A percentile compares a stretch with the other conserved stretches of the same genome.
These are phyloP conservation scores for Populus deltoides DNA, from an alignment of 345 rosid genomes.

Conservation along the genomic window DNA sequence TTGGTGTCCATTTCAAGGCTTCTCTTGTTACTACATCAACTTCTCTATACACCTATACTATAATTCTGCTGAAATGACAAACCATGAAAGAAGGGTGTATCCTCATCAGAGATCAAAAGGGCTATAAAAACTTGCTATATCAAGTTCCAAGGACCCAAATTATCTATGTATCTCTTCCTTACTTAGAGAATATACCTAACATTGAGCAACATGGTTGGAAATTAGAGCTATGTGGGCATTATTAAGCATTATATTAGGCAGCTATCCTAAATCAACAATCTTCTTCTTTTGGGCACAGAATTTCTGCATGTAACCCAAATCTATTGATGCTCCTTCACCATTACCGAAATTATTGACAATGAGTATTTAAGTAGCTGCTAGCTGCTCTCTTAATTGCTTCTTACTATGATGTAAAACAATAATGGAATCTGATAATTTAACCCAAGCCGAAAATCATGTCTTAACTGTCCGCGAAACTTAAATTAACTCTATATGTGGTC, in stretches of 20 bases:
- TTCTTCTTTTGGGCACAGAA: not conserved
- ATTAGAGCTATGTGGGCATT: not conserved
- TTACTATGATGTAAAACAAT: not conserved
- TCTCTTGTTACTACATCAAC: not conserved
- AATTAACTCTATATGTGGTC: not conserved
- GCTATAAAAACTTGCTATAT: not conserved
- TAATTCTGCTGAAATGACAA: not conserved
- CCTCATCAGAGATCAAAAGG: no score
- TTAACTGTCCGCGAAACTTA: not conserved
- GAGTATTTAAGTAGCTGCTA: not conserved
- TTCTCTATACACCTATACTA: not conserved
- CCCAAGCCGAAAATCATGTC: not conserved
- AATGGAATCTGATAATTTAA: not conserved
- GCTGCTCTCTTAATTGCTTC: not conserved
- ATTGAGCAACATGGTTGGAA: not conserved
- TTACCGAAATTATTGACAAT: not conserved
- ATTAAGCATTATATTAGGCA: not conserved
- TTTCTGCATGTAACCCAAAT: not conserved
- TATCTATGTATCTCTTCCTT: not conserved
- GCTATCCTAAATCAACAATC: not conserved
- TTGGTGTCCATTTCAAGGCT: not conserved
- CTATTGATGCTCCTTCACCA: not conserved
- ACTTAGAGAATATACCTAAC: not conserved
- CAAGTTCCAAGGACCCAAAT: not conserved
- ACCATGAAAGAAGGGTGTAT: no score